These are phyloP conservation scores for Carallia pectinifolia DNA, from an alignment of 345 rosid genomes.

Conservation along the genomic window DNA sequence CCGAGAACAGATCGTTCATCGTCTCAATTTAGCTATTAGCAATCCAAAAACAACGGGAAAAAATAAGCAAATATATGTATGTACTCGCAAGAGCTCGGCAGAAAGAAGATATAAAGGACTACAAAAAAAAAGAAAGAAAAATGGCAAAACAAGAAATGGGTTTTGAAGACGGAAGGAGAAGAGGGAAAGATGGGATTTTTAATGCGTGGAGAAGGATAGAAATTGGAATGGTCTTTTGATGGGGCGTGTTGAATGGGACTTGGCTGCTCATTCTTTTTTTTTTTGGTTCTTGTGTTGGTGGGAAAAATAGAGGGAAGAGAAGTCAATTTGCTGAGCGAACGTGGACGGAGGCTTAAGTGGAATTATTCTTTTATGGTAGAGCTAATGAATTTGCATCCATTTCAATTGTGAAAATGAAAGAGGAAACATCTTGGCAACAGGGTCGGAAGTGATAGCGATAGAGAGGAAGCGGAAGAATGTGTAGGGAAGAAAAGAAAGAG, in stretches of 20 bases:
- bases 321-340: neutral
- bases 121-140: too few relatives aligned
- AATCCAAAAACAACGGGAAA: neutral
- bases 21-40: too few relatives aligned
- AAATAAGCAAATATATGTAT: neutral
- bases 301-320: neutral
- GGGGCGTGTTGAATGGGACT: neutral
- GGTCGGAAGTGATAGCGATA: neutral
- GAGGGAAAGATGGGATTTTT: neutral
- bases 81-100: too few relatives aligned
- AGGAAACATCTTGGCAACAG: slow-evolving; percentile 6
- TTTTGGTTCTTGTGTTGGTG: neutral
- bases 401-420: neutral
- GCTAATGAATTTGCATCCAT: neutral
- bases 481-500: neutral
- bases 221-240: neutral
- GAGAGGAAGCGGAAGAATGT: neutral
- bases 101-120: too few relatives aligned
- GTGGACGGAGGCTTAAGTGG: neutral
- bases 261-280: neutral
- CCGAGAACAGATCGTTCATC: slow-evolving; percentile 82
- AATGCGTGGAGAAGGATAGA: neutral
- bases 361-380: neutral
- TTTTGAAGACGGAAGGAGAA: neutral
- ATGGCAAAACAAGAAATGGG: too few relatives aligned